Evolutionary conservation across 164 flowering plant species (phyloP).

Genomic region (Annona cherimola): DNA sequence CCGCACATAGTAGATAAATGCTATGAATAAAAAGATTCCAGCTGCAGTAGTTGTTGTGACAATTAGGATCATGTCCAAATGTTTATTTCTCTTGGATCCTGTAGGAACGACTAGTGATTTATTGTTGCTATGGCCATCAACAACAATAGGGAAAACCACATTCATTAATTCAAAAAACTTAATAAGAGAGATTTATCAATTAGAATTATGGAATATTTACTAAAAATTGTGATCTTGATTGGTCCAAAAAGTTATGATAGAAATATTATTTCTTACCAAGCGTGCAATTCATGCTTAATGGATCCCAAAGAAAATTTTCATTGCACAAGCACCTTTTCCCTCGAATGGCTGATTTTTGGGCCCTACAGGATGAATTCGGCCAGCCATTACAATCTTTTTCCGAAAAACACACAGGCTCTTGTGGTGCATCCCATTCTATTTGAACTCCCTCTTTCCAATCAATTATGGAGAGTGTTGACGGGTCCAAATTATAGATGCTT

Average conservation of each 20-base stretch:
- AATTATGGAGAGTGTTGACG: background rate
- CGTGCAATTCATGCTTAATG: background rate
- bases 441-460: slow-evolving; percentile 4
- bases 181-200: no score
- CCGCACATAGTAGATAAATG: background rate
- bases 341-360: background rate
- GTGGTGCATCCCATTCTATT: slow-evolving; percentile 3
- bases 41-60: background rate
- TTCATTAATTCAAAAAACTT: no score
- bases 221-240: no score
- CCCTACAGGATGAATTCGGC: background rate
- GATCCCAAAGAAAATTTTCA: background rate
- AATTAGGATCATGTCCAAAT: background rate
- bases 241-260: no score
- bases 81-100: background rate
- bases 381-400: background rate
- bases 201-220: no score
- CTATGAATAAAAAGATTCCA: background rate
- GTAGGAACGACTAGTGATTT: no score
- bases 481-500: background rate
- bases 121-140: background rate
- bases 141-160: background rate
- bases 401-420: slow-evolving; percentile 2
- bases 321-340: slow-evolving; percentile 6
- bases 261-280: background rate